Evolutionary conservation across 2,329 filamentous ascomycete species (phyloP).

Genomic region (Penicillium sp.): DNA sequence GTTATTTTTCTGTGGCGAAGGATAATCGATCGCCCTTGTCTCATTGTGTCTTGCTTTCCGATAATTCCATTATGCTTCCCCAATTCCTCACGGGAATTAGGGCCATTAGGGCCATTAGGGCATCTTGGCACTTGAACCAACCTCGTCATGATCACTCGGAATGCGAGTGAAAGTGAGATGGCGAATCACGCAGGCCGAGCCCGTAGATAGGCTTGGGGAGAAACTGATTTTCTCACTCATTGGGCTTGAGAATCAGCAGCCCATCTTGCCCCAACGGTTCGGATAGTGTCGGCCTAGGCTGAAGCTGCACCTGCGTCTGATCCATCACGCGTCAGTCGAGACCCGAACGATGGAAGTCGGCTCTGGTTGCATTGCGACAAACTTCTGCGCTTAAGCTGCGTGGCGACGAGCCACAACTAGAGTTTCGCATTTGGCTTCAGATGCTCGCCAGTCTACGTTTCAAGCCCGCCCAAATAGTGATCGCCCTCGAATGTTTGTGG

Average conservation of each 20-base stretch:
- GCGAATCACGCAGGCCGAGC: neutral
- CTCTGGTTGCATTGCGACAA: slow-evolving; percentile 5
- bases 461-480: slow-evolving; percentile 8
- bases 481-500: slow-evolving; percentile 9
- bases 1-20: neutral
- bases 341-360: slow-evolving; percentile 11
- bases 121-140: neutral
- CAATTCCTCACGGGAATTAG: neutral
- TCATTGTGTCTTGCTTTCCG: neutral
- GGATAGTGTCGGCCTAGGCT: slow-evolving; percentile 2
- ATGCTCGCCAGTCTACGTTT: slow-evolving; percentile 3
- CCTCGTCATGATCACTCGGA: neutral
- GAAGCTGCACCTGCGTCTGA: slow-evolving; percentile 22
- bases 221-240: neutral
- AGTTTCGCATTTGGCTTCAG: slow-evolving; percentile 2
- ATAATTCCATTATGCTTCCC: neutral
- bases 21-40: neutral
- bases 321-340: slow-evolving; percentile 34
- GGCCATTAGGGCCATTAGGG: neutral
- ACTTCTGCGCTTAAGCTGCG: neutral
- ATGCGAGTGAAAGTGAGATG: neutral
- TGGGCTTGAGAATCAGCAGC: neutral
- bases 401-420: slow-evolving; percentile 1
- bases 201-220: neutral
- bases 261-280: slow-evolving; percentile 7